Base-by-base conservation (phyloP, 345 rosid genomes). In the Populus deltoides region DNA sequence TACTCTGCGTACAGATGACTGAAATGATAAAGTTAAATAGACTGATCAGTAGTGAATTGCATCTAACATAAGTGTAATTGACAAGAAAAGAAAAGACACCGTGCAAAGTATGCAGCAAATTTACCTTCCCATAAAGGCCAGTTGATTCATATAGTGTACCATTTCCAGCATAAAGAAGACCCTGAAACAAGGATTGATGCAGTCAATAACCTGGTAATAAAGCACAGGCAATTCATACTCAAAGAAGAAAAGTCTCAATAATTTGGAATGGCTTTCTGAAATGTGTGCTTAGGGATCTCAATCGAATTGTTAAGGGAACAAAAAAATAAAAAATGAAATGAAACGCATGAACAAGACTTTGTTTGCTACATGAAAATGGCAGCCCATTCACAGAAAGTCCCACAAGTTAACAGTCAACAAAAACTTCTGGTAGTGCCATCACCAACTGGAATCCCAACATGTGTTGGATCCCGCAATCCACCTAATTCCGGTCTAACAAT, bases 1-100 rank as follows among this genome's bases (percentile, higher is more conserved):
- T 61, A 94, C 95, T 87, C 78, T 88, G 76, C 98, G 91, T 82
- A 94, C 89, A 7, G 98, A 91, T 5, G 99, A 96, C 99, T 94
- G 87, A 66, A 86, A 85, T 8, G 66, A 68, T 27, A 77, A 66
- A 41, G 65, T 31, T 5, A 74, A 73, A 38, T 7, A 55, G 10
- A 62, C 68, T 1, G 57, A 55, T 55, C 77, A 62, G 12, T 20
- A 6, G 75, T 70, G 51, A 78, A 31, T 63, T 66, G 27, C 33
- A 73, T 43, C 8, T 18, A 71, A 27, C 9, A 3, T 8, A 33
- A 45, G 12, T 72, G 39, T 53, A 53, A 53, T 20, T 53, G 59
- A 53, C 47, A 29, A 51, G 36, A 55, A 75, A 20, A 67, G 11
- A 47, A 51, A 6, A 20, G 10, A 18, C 55, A 68, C 25, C 18